phyloP scores from a whole-genome alignment of 2,329 filamentous ascomycete species.

The Leptographium procerum region DNA sequence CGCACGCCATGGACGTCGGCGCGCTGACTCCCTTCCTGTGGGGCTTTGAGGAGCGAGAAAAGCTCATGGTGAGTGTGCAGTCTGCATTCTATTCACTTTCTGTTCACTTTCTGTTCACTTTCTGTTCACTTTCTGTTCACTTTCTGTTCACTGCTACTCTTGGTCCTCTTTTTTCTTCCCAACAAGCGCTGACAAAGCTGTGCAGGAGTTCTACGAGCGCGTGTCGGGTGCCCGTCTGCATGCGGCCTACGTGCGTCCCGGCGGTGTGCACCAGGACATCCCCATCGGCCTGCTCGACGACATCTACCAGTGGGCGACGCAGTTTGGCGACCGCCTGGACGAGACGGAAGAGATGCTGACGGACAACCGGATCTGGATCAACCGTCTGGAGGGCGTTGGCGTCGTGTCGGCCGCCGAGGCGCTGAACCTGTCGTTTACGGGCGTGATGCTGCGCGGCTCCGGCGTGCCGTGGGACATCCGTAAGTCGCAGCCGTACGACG shows the following conservation, averaged over 20 bases:
- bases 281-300: constrained; percentile 91
- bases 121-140: too few species aligned
- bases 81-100: too few species aligned
- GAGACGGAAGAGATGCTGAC: constrained; percentile 98
- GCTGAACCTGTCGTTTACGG: constrained; percentile 93
- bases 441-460: constrained; percentile 95
- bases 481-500: constrained; percentile 94
- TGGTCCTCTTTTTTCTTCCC: not conserved
- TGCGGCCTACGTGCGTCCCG: constrained; percentile 91
- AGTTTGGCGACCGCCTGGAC: constrained; percentile 96
- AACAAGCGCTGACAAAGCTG: not conserved
- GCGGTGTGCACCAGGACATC: constrained; percentile 92
- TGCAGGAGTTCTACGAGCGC: constrained; percentile 97
- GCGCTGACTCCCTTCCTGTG: constrained; percentile 96
- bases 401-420: constrained; percentile 86
- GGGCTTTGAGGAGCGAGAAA: constrained; percentile 99
- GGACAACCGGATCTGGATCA: constrained; percentile 98
- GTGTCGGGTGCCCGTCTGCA: constrained; percentile 96
- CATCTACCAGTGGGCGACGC: constrained; percentile 99
- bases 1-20: constrained; percentile 98
- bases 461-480: constrained; percentile 94
- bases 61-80: constrained; percentile 94
- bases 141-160: too few species aligned
- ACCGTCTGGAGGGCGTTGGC: constrained; percentile 80
- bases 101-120: too few species aligned